Conservation (phyloP, 2,329 filamentous ascomycete species). For the Aureobasidium sp. region DNA sequence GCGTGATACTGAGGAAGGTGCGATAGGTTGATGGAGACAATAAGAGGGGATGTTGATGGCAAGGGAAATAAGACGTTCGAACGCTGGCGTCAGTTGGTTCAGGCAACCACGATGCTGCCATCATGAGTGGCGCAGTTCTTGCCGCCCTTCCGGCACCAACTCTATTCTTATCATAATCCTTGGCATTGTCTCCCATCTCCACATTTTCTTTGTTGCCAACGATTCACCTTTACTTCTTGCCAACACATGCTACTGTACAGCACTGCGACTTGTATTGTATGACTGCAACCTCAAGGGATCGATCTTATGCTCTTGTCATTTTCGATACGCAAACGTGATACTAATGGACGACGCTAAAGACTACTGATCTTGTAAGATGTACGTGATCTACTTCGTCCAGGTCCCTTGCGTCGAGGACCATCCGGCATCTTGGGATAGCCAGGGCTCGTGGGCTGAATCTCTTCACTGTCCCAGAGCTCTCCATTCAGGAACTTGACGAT, state of each 20-base stretch:
- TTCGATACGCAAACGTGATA: neutral
- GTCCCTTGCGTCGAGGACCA: neutral
- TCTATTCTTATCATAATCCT: neutral
- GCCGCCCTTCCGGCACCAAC: neutral
- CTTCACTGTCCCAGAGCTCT: neutral
- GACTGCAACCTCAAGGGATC: neutral
- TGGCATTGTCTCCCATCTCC: neutral
- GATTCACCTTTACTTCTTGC: neutral
- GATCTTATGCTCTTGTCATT: neutral
- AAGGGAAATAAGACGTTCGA: neutral
- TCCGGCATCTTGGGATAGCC: neutral
- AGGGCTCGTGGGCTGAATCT: neutral
- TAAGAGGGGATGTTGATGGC: neutral
- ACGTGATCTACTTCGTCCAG: neutral
- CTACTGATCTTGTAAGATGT: no score
- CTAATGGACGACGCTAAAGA: neutral
- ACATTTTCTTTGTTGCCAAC: neutral
- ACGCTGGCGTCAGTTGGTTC: neutral
- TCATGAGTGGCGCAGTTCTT: neutral
- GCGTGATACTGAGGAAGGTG: neutral
- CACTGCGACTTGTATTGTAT: neutral
- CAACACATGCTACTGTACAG: neutral
- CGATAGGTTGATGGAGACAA: neutral
- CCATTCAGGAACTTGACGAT: neutral
- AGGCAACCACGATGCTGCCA: slow-evolving; percentile 1